Evolutionary conservation across 208 protist species (phyloP), one percentile per base, ranked within the genome.

Genomic region (Wallacemonas sp.): DNA sequence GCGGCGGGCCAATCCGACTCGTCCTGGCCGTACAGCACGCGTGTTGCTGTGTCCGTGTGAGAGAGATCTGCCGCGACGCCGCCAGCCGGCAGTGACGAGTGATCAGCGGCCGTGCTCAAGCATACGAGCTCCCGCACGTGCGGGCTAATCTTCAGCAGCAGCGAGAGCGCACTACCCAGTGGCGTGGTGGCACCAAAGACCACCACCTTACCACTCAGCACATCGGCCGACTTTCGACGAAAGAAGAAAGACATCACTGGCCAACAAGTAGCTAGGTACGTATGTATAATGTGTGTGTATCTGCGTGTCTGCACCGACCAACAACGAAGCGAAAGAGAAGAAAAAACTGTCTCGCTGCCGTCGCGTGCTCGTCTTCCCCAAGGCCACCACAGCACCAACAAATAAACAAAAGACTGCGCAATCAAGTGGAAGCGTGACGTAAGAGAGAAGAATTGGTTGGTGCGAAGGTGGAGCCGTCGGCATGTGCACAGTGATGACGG

Each of bases 161-260:
- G 68, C 1, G 95, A 91, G 12, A 98, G 89, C 3, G 93, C 75
- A 78, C 97, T 94, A 19, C 97, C 97, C 34, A 98, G 95, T 13
- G 81, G 83, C 50, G 86, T 95, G 17, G 87, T 85, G 53, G 91
- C 92, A 19, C 97, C 97, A 45, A 98, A 88, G 6, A 98, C 83
- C 22, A 93, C 91, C 1, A 97, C 93, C 59, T 92, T 92, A 13
- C 79, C 86, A 6, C 34, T 41, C 37, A 65, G 57, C 24, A 41
- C 27, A 24, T 17, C 60, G 0, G 39, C 24, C 12, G 63, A 33
- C 22, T 59, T 39, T 36, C 71, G 71, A 3, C 80, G 73, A 17
- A 89, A 63, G 54, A 90, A 74, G 22, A n/a, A n/a, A n/a, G n/a
- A n/a, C n/a, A n/a, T n/a, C n/a, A n/a, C n/a, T n/a, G n/a, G n/a